Base-by-base conservation (phyloP, 2,329 filamentous ascomycete species). In the Fusarium sp. region DNA sequence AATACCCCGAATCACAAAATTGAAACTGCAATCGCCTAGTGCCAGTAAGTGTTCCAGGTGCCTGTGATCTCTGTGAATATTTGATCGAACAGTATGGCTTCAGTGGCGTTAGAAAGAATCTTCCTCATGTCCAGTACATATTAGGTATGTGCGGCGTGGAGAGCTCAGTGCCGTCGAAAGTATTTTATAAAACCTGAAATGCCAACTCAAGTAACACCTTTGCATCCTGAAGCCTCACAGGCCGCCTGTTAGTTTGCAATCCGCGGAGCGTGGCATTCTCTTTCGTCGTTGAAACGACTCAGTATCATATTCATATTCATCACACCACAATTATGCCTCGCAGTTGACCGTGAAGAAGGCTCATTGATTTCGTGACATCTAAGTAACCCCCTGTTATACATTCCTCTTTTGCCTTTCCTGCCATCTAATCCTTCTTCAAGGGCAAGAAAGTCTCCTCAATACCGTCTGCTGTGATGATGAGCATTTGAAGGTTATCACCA, bases 401-500 rank as follows among this genome's bases (percentile, higher is more conserved):
- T 76, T 73, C 64, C 68, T 72, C 56, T 56, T 57, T 59, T 48
- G 48, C n/a, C 62, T 35, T 55, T 54, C 56, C 54, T 57, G 50
- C 57, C 55, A 28, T 78, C 68, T 92, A 97, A 84, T 97, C 95
- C 86, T 91, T 91, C 93, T 99, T 99, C 86, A 99, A 85, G 33
- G 93, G 91, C 76, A 91, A 85, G 79, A 92, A 92, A 57, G 90
- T 89, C 88, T 99, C 96, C 85, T 97, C 89, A 79, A 98, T 95
- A 16, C 96, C 96, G 59, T 94, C 87, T 83, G 89, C 90, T 54
- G 95, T 97, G 79, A 98, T 94, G 77, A 97, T 91, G 88, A 99
- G 88, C 90, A 98, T 95, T 88, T 99, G 96, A 82, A 99, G 85
- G 56, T 93, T 92, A 85, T 99, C 96, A 83, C 96, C 96, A 71